A percentile compares a stretch with the other conserved stretches of the same genome.
phyloP scores from a whole-genome alignment of 495 filamentous ascomycete genomes.

The Neurospora africana region DNA sequence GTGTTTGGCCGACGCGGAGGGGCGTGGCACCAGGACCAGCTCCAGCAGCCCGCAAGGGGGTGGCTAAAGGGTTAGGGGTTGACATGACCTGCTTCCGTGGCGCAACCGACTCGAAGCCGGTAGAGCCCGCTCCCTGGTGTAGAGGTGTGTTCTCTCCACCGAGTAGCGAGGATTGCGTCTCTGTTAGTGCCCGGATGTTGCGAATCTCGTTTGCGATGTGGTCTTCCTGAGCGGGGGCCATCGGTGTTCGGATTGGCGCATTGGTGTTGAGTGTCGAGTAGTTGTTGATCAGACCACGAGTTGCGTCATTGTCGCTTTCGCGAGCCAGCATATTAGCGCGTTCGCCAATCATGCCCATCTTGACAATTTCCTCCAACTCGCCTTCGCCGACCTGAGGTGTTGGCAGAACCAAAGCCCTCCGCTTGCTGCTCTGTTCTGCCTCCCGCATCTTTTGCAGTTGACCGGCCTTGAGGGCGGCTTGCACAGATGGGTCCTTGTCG shows the following conservation, averaged over 20 bases:
- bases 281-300: slow-evolving; percentile 73
- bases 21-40: slow-evolving; percentile 67
- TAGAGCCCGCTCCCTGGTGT: slow-evolving; percentile 68
- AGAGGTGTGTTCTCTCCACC: slow-evolving; percentile 91
- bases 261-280: slow-evolving; percentile 71
- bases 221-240: slow-evolving; percentile 85
- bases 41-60: slow-evolving; percentile 64
- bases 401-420: slow-evolving; percentile 67
- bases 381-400: slow-evolving; percentile 83
- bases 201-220: slow-evolving; percentile 92
- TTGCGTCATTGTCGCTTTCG: slow-evolving; percentile 74
- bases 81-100: slow-evolving; percentile 70
- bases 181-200: slow-evolving; percentile 85
- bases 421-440: slow-evolving; percentile 92
- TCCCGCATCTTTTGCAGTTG: slow-evolving; percentile 94
- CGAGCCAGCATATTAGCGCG: slow-evolving; percentile 67
- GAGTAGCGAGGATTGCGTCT: slow-evolving; percentile 90
- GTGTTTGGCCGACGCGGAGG: slow-evolving; percentile 65
- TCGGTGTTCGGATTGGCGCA: slow-evolving; percentile 84
- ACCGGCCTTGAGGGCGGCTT: slow-evolving; percentile 86
- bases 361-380: slow-evolving; percentile 95
- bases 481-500: slow-evolving; percentile 71
- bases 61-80: slow-evolving; percentile 92
- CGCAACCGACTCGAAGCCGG: slow-evolving; percentile 78
- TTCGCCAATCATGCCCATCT: slow-evolving; percentile 94